These are phyloP conservation scores for Annulohypoxylon stygium DNA, from an alignment of 495 filamentous ascomycete species.

Conservation along the genomic window DNA sequence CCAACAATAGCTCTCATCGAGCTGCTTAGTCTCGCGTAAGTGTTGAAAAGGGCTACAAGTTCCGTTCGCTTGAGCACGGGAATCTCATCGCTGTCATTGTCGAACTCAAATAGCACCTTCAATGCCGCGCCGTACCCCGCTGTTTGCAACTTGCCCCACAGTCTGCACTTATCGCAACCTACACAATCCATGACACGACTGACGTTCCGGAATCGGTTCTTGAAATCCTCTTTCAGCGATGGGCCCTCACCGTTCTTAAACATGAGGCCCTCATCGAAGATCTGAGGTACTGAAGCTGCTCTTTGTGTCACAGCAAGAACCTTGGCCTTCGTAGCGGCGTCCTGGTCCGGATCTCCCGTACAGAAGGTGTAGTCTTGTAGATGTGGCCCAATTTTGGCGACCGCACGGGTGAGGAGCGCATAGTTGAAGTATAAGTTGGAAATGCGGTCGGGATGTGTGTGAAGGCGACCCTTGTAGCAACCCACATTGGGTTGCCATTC, in stretches of 20 bases:
- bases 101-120: constrained; percentile 96
- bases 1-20: constrained; percentile 79
- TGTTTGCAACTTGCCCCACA: constrained; percentile 99
- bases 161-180: constrained; percentile 96
- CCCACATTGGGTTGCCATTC: constrained; percentile 91
- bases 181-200: constrained; percentile 98
- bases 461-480: constrained; percentile 89
- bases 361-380: constrained; percentile 90
- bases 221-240: constrained; percentile 95
- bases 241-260: constrained; percentile 79
- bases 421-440: constrained; percentile 99
- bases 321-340: constrained; percentile 81
- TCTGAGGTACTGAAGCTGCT: constrained; percentile 73
- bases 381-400: constrained; percentile 90
- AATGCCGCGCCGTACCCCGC: constrained; percentile 94
- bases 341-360: constrained; percentile 83
- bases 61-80: constrained; percentile 88
- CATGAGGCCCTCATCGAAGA: constrained; percentile 96
- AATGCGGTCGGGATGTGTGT: constrained; percentile 87
- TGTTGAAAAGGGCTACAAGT: constrained; percentile 93
- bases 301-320: constrained; percentile 79
- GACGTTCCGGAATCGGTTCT: constrained; percentile 96
- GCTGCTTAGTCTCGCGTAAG: constrained; percentile 85
- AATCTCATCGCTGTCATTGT: constrained; percentile 76
- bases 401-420: constrained; percentile 87